These are phyloP conservation scores for Chaetomiaceae sp. DNA, from an alignment of 2,329 filamentous ascomycete species.

Conservation along the genomic window DNA sequence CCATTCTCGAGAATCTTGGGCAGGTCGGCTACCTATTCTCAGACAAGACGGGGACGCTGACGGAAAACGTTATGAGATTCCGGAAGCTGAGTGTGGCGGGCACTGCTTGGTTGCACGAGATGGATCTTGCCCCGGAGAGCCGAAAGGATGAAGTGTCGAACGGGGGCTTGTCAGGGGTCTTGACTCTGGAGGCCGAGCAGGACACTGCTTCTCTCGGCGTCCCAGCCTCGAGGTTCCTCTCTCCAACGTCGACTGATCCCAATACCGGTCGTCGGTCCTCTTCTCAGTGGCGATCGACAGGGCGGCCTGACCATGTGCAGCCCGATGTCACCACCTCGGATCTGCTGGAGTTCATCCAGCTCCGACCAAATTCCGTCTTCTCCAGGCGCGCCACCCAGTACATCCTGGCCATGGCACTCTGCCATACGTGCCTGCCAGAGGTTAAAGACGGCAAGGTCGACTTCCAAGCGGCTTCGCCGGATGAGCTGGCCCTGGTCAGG, in stretches of 20 bases:
- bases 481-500: conserved; percentile 76
- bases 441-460: conserved; percentile 61
- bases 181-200: conserved; percentile 21
- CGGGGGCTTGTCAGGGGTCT: background rate
- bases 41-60: conserved; percentile 86
- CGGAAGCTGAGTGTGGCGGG: conserved; percentile 81
- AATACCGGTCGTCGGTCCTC: conserved; percentile 13
- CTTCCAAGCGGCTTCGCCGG: conserved; percentile 81
- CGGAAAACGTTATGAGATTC: conserved; percentile 87
- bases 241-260: background rate
- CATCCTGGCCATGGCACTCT: conserved; percentile 73
- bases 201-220: background rate
- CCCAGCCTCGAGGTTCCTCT: background rate
- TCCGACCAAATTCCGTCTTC: conserved; percentile 61
- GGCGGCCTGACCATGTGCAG: conserved; percentile 17
- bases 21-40: conserved; percentile 85
- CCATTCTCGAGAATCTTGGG: conserved; percentile 82
- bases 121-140: conserved; percentile 48
- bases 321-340: conserved; percentile 58
- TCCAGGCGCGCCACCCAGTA: conserved; percentile 67
- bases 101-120: conserved; percentile 74
- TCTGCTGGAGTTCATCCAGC: conserved; percentile 65
- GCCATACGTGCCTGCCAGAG: conserved; percentile 81
- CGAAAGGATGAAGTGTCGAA: background rate
- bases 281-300: conserved; percentile 20